Evolutionary conservation across 306 rosid species (phyloP), one percentile per base, ranked within the genome.

Genomic region (Malus fusca): DNA sequence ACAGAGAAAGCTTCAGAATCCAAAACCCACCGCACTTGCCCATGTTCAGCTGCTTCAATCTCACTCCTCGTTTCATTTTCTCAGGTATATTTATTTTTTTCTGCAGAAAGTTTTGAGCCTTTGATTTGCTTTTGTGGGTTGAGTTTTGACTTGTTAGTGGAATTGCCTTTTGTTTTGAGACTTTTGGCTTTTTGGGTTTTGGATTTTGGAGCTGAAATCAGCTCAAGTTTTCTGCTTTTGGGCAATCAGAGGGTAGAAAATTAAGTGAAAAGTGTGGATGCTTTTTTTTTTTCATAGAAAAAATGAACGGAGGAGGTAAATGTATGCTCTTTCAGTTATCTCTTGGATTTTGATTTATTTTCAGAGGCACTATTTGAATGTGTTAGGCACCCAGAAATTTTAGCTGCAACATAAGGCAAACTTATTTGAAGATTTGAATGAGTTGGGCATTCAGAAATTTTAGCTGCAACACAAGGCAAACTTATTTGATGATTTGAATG

Each of bases 201-300:
- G 43, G 53, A 71, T 23, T 43, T 59, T 40, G 77, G 42, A 33
- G 46, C 62, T 23, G 31, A 70, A 71, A 69, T 71, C 51, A 26
- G 72, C 43, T 65, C 69, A 65, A 65, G 69, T 33, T 76, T 80
- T 59, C 65, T 68, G 58, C 8, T 51, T 74, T 76, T 31, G 17
- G 69, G 37, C 44, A 22, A 66, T 81, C 61, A 61, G 67, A 60
- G 71, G 28, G 14, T 10, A 62, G 52, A 74, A 80, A 79, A 48
- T 80, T 67, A 79, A 63, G 80, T 46, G 64, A 67, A 25, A 60
- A 58, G 37, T 13, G 8, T 2, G 14, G 46, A 2, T 69, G 23
- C 56, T 79, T 72, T 59, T 37, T 73, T 59, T 43, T 40, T 3
- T 10, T 43, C 15, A 3, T 43, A 11, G 48, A 43, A 43, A 43